phyloP scores from a whole-genome alignment of 2,329 filamentous ascomycete genomes.

The Colletotrichum simmondsii region DNA sequence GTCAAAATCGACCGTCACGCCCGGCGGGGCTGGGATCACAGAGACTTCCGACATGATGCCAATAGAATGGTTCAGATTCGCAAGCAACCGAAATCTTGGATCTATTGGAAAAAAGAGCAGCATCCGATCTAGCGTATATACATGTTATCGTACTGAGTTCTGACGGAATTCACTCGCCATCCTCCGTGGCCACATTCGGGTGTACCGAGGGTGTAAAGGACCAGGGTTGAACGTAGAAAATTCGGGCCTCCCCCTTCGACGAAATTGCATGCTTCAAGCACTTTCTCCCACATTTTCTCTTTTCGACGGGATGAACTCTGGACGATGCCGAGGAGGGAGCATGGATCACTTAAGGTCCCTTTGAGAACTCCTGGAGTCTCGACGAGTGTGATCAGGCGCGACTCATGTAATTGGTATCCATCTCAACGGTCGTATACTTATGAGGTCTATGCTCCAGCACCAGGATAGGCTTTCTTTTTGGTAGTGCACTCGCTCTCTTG shows the following conservation, averaged over 20 bases:
- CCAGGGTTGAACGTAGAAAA: background rate
- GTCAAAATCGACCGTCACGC: constrained; percentile 41
- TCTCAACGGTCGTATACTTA: background rate
- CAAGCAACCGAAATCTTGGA: background rate
- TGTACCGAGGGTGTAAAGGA: background rate
- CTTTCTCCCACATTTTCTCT: background rate
- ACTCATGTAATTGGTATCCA: background rate
- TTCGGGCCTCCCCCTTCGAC: background rate
- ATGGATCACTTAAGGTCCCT: background rate
- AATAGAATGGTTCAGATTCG: background rate
- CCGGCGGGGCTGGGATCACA: constrained; percentile 26
- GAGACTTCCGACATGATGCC: background rate
- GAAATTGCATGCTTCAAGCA: background rate
- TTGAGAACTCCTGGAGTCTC: background rate
- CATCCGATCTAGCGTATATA: background rate
- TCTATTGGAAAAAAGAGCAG: background rate
- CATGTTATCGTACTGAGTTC: background rate
- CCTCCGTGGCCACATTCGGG: background rate
- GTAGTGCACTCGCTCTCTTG: background rate
- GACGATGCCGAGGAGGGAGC: too few relatives aligned
- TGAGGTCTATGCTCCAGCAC: background rate
- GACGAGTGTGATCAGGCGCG: background rate
- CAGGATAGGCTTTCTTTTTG: too few relatives aligned
- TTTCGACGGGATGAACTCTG: background rate
- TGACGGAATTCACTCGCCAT: background rate